A percentile compares a stretch with the other conserved stretches of the same genome.
Conservation (phyloP, 2,329 filamentous ascomycete genomes). For the Penicillium sp. region DNA sequence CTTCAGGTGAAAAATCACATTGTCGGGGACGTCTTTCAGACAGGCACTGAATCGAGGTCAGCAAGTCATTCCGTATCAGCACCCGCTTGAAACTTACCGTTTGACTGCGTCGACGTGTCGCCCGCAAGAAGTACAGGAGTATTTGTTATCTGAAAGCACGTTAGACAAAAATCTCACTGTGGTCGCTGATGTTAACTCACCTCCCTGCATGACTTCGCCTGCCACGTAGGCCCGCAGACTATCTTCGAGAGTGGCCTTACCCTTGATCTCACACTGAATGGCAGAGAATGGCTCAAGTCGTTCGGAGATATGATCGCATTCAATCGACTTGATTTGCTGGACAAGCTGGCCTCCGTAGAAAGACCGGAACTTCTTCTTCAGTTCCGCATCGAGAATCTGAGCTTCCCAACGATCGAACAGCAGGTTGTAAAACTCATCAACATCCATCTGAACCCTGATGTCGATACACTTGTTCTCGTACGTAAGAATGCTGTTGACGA, state of each 20-base stretch:
- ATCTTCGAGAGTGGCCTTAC: constrained; percentile 76
- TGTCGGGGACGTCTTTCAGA: constrained; percentile 86
- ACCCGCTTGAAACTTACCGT: constrained; percentile 49
- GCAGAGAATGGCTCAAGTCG: constrained; percentile 86
- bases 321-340: constrained; percentile 91
- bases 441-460: constrained; percentile 90
- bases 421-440: constrained; percentile 94
- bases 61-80: background rate
- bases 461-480: constrained; percentile 82
- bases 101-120: constrained; percentile 91
- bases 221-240: constrained; percentile 94
- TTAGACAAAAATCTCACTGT: constrained; percentile 19
- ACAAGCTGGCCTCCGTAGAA: constrained; percentile 91
- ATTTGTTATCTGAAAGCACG: constrained; percentile 73
- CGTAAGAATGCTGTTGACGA: constrained; percentile 73
- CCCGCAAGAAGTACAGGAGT: constrained; percentile 89
- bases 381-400: constrained; percentile 65
- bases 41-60: constrained; percentile 60
- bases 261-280: constrained; percentile 94
- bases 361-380: constrained; percentile 68
- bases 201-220: constrained; percentile 92
- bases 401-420: constrained; percentile 88
- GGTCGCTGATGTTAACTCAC: constrained; percentile 40
- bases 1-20: constrained; percentile 89
- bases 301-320: constrained; percentile 91